Evolutionary conservation across 306 rosid species (phyloP).

Genomic region (Comarum palustre): DNA sequence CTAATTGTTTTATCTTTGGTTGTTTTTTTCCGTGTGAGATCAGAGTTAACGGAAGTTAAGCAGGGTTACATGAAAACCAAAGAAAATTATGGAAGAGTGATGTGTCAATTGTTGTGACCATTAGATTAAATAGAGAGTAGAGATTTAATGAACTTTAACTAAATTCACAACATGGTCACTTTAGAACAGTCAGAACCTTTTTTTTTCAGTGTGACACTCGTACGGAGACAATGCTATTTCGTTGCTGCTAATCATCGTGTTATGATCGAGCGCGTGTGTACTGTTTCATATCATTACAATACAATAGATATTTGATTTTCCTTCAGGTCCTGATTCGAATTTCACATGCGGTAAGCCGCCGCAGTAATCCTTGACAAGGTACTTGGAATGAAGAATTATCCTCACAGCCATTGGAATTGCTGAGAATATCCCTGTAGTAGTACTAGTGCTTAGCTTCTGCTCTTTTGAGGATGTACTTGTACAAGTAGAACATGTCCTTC

Average conservation of each 20-base stretch:
- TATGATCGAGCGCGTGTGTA: not conserved
- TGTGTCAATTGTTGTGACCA: too few species aligned
- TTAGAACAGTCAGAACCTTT: too few species aligned
- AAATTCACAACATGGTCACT: too few species aligned
- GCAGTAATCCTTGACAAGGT: constrained; percentile 55
- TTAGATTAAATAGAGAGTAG: too few species aligned
- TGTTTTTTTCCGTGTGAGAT: too few species aligned
- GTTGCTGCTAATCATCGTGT: not conserved
- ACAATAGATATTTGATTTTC: constrained; percentile 44
- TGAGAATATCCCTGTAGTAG: constrained; percentile 36
- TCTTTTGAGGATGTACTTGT: constrained; percentile 54
- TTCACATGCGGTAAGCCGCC: constrained; percentile 41
- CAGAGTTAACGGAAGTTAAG: too few species aligned
- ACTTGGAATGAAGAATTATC: constrained; percentile 66
- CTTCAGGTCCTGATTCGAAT: constrained; percentile 39
- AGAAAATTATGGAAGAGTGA: too few species aligned
- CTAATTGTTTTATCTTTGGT: too few species aligned
- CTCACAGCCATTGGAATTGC: constrained; percentile 61
- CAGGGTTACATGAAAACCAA: too few species aligned
- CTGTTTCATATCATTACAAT: constrained; percentile 43
- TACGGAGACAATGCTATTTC: constrained; percentile 41
- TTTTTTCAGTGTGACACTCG: constrained; percentile 56
- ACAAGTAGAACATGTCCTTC: constrained; percentile 63
- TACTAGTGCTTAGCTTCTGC: constrained; percentile 27
- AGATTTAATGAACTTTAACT: too few species aligned